Conservation (phyloP, 352 stramenopile species). For the Phytophthora agathidicida region DNA sequence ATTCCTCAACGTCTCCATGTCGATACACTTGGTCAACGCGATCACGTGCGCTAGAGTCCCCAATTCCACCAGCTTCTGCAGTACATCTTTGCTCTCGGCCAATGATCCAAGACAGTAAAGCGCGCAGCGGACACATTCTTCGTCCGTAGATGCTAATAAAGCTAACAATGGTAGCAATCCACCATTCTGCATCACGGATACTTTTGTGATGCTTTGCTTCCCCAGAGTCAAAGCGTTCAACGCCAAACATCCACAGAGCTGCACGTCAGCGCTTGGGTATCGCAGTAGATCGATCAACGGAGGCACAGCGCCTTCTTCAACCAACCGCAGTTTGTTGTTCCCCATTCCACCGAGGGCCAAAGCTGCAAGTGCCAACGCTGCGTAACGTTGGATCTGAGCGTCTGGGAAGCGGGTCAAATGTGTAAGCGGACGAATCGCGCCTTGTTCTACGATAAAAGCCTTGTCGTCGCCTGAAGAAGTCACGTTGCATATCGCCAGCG, state of each 20-base stretch:
- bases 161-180: conserved; percentile 89
- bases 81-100: conserved; percentile 91
- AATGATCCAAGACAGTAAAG: conserved; percentile 95
- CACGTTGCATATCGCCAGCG: conserved; percentile 95
- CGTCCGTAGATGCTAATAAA: conserved; percentile 86
- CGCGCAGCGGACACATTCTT: conserved; percentile 90
- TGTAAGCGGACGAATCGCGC: conserved; percentile 91
- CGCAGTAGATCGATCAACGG: conserved; percentile 93
- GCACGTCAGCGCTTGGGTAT: conserved; percentile 94
- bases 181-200: conserved; percentile 90
- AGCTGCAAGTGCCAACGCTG: conserved; percentile 91
- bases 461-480: conserved; percentile 83
- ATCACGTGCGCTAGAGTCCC: conserved; percentile 87
- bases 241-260: conserved; percentile 92
- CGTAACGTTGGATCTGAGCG: conserved; percentile 95
- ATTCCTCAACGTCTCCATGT: conserved; percentile 93
- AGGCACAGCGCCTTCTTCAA: conserved; percentile 92
- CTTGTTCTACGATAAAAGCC: conserved; percentile 91
- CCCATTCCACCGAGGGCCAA: conserved; percentile 92
- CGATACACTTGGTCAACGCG: conserved; percentile 71
- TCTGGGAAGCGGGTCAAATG: conserved; percentile 96
- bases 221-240: conserved; percentile 92
- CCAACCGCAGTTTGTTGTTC: conserved; percentile 93
- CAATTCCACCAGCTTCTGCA: conserved; percentile 91
- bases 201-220: conserved; percentile 87